Evolutionary conservation across 768 basidiomycete genomes (phyloP).

Genomic region (Lactifluus piperatus): DNA sequence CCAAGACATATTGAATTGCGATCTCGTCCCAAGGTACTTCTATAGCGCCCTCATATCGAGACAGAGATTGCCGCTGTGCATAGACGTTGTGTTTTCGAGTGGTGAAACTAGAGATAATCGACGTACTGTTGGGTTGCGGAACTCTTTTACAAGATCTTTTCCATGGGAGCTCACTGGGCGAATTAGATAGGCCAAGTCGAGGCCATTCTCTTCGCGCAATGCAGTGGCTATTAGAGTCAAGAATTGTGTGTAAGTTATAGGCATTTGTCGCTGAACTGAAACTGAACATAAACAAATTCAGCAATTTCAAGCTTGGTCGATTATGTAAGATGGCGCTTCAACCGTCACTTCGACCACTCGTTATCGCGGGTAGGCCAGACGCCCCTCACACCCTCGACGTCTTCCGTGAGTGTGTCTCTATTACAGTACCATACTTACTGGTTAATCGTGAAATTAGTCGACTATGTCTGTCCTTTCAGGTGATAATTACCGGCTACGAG

Average conservation of each 20-base stretch:
- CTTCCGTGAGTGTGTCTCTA: slow-evolving; percentile 44
- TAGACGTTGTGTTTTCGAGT: background rate
- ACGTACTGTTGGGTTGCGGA: slow-evolving; percentile 47
- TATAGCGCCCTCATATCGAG: slow-evolving; percentile 52
- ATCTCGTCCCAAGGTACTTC: slow-evolving; percentile 81
- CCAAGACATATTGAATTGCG: slow-evolving; percentile 72
- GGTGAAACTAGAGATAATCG: background rate
- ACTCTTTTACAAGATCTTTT: slow-evolving; percentile 66
- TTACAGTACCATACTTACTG: background rate
- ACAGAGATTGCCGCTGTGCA: slow-evolving; percentile 25
- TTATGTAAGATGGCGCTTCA: slow-evolving; percentile 58
- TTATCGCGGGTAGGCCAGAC: slow-evolving; percentile 48
- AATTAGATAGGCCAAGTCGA: slow-evolving; percentile 62
- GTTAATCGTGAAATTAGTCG: slow-evolving; percentile 40
- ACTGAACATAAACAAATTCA: background rate
- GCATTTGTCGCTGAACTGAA: background rate
- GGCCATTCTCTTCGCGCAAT: slow-evolving; percentile 54
- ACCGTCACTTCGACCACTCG: slow-evolving; percentile 58
- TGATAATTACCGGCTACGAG: slow-evolving; percentile 18
- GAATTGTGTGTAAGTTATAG: slow-evolving; percentile 47
- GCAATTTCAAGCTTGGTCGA: background rate
- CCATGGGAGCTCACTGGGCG: slow-evolving; percentile 71
- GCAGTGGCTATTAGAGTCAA: slow-evolving; percentile 53
- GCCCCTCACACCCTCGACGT: slow-evolving; percentile 76
- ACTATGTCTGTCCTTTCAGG: slow-evolving; percentile 85